Percentiles rank a stretch among this genome's conserved stretches.
Conservation (phyloP, 2,329 filamentous ascomycete species). For the Tolypocladium nubicola region DNA sequence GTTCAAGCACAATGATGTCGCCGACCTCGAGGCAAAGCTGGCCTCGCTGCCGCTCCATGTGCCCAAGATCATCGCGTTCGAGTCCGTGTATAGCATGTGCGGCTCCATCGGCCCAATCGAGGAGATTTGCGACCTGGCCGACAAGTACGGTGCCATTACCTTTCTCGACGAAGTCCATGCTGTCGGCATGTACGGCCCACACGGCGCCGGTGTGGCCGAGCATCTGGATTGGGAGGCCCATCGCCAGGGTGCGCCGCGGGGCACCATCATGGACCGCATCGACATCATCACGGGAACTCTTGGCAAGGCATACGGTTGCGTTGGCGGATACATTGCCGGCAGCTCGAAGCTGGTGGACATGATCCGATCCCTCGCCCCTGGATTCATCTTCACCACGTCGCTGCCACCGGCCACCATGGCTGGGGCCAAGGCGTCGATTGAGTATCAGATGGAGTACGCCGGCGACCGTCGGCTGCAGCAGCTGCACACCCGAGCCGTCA, state of each 20-base stretch:
- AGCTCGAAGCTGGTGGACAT: constrained; percentile 80
- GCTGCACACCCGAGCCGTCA: constrained; percentile 89
- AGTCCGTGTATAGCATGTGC: constrained; percentile 99
- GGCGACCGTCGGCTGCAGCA: constrained; percentile 89
- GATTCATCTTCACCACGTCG: constrained; percentile 98
- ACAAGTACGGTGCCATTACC: constrained; percentile 95
- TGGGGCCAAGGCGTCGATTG: constrained; percentile 80
- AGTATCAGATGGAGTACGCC: constrained; percentile 79
- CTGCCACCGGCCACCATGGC: constrained; percentile 96
- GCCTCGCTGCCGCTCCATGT: constrained; percentile 74
- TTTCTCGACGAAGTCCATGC: constrained; percentile 98
- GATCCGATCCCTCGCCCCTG: constrained; percentile 86
- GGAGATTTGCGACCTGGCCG: constrained; percentile 88
- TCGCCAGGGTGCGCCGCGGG: constrained; percentile 58
- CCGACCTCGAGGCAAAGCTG: constrained; percentile 83
- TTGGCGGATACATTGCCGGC: constrained; percentile 94
- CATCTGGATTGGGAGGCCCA: constrained; percentile 92
- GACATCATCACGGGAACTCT: constrained; percentile 97
- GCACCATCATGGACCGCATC: constrained; percentile 88
- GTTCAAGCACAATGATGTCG: constrained; percentile 97
- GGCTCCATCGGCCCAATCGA: constrained; percentile 94
- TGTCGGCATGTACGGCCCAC: constrained; percentile 96
- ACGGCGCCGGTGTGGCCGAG: constrained; percentile 91
- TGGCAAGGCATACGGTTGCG: constrained; percentile 95
- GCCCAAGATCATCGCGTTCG: constrained; percentile 97